phyloP scores from a whole-genome alignment of 2,329 filamentous ascomycete genomes.

The Claviceps humidiphila region DNA sequence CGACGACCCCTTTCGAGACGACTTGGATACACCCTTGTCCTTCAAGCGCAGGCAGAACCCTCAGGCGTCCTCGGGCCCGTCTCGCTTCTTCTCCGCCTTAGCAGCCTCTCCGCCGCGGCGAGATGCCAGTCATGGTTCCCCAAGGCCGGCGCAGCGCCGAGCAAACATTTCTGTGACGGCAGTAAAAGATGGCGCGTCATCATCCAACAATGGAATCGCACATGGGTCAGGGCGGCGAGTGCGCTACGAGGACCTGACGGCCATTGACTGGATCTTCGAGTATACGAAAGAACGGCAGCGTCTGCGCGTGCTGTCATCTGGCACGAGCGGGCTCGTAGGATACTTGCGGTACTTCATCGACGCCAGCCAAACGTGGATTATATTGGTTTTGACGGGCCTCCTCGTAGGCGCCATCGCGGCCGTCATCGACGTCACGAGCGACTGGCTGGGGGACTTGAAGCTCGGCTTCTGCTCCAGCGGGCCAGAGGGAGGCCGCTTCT shows the following conservation, averaged over 20 bases:
- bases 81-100: constrained; percentile 35
- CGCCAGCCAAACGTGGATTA: constrained; percentile 80
- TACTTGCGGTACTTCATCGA: constrained; percentile 64
- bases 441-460: constrained; percentile 91
- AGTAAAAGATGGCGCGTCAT: constrained; percentile 34
- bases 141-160: not conserved
- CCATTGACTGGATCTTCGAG: constrained; percentile 99
- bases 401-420: constrained; percentile 76
- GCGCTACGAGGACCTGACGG: constrained; percentile 89
- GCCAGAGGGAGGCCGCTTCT: constrained; percentile 71
- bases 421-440: constrained; percentile 75
- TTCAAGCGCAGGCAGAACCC: constrained; percentile 59
- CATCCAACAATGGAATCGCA: constrained; percentile 64
- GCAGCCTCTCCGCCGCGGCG: constrained; percentile 17
- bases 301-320: constrained; percentile 60
- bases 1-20: constrained; percentile 42
- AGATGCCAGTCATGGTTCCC: not conserved
- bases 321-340: constrained; percentile 57
- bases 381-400: constrained; percentile 74
- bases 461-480: constrained; percentile 70
- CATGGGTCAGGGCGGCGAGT: constrained; percentile 83
- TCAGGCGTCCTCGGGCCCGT: constrained; percentile 30
- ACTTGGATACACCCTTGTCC: constrained; percentile 41
- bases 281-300: constrained; percentile 92
- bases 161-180: constrained; percentile 5